Evolutionary conservation across 768 basidiomycete genomes (phyloP), one percentile per base, ranked within the genome.

Genomic region (Amanita pseudoporphyria): DNA sequence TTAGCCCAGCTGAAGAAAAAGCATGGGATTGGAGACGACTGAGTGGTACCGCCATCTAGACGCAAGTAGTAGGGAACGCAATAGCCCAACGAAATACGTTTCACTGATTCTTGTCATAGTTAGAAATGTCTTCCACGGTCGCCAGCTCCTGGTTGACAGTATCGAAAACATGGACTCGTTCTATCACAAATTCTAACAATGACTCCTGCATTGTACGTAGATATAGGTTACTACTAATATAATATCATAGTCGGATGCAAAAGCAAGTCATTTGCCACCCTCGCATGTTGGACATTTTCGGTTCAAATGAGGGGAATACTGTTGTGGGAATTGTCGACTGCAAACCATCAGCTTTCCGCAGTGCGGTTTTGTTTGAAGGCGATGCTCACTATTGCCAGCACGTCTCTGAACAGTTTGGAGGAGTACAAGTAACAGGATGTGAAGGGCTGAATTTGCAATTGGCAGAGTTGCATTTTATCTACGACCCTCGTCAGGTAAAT

Each of bases 1-100:
- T 71, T 97, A 31, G 81, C 78, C 0, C 81, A 82, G 55, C 72
- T 94, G 60, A 97, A 97, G 76, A 78, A 81, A 67, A 82, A 82
- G 63, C 87, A 92, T 62, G 66, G 91, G 57, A 89, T 94, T 56
- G 84, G 82, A 46, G 88, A 91, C 55, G 76, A 79, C 52, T 85
- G 67, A 73, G 47, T 47, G 48, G 47, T 46, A 21, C 53, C 54
- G 55, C 55, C 52, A 58, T 39, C 54, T 7, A 3, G 7, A 4
- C 7, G 26, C 19, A 21, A 18, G 14, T 10, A 36, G 35, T 36
- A 36, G 5, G 35, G 5, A 14, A 10, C 35, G 35, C 5, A 18
- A 13, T 18, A 5, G 13, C 16, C n/a, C 21, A 12, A 41, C 24
- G 18, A 41, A 10, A 41, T 22, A 7, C 3, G 6, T n/a, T 9